A percentile compares a stretch with the other conserved stretches of the same genome.
Conservation (phyloP, 1,284 basidiomycete species). For the Leccinum pachyderme region DNA sequence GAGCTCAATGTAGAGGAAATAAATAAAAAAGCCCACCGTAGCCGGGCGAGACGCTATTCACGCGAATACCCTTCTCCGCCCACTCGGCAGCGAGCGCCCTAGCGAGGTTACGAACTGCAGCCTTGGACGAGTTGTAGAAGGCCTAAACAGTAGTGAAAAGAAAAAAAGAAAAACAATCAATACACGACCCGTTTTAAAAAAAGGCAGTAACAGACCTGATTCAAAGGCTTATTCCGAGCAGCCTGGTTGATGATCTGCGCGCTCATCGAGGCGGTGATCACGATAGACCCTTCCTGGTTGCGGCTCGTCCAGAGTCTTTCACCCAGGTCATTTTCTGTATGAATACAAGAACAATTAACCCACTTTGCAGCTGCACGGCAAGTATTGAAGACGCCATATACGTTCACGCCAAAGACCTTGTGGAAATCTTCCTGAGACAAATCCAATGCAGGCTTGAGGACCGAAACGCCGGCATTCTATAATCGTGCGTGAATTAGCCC, state of each 20-base stretch:
- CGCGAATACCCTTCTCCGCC: constrained; percentile 50
- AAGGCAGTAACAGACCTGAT: constrained; percentile 30
- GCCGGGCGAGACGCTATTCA: constrained; percentile 61
- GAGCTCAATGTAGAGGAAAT: not conserved
- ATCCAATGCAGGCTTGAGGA: constrained; percentile 49
- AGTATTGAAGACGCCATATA: constrained; percentile 45
- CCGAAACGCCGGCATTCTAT: constrained; percentile 46
- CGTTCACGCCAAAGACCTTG: constrained; percentile 38
- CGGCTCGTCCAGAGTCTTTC: constrained; percentile 14
- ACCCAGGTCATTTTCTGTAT: rapidly evolving
- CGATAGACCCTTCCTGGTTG: constrained; percentile 33
- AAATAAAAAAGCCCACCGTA: constrained; percentile 40
- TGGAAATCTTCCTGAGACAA: constrained; percentile 44
- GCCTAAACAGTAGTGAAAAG: constrained; percentile 33
- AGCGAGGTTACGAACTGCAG: constrained; percentile 53
- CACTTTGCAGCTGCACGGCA: constrained; percentile 42
- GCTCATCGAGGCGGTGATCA: constrained; percentile 51
- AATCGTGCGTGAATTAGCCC: not conserved
- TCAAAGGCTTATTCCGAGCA: constrained; percentile 32
- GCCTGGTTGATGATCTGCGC: constrained; percentile 49
- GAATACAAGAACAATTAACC: not conserved
- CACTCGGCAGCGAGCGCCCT: constrained; percentile 64
- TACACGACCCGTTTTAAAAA: not conserved
- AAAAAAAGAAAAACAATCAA: no score
- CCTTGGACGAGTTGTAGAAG: constrained; percentile 62